Conservation (phyloP, 2,329 filamentous ascomycete species). For the Aureobasidium sp. region DNA sequence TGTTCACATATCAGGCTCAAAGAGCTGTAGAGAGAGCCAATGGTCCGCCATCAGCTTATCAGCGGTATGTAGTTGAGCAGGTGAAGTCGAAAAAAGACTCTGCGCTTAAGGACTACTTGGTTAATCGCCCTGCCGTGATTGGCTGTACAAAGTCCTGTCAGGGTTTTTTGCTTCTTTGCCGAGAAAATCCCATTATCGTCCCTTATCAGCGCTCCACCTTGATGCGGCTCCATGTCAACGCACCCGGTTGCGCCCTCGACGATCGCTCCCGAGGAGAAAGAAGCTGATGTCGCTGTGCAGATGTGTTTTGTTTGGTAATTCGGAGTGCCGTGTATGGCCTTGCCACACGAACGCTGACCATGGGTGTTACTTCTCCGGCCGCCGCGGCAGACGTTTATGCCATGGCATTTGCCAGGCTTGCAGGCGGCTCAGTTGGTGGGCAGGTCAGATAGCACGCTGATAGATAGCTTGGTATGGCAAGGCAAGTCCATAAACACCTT, state of each 20-base stretch:
- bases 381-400: conserved; percentile 14
- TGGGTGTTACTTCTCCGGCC: conserved; percentile 14
- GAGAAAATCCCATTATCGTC: conserved; percentile 1
- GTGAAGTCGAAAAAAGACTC: conserved; percentile 11
- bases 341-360: background rate
- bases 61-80: conserved; percentile 4
- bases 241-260: background rate
- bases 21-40: background rate
- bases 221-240: background rate
- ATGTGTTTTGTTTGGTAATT: conserved; percentile 10
- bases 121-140: conserved; percentile 3
- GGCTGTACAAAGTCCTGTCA: background rate
- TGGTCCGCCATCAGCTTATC: conserved; percentile 8
- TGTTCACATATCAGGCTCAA: background rate
- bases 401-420: conserved; percentile 15
- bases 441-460: background rate
- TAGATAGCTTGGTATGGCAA: conserved; percentile 9
- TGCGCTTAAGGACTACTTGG: background rate
- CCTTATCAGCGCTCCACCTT: conserved; percentile 9
- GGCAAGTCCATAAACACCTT: conserved; percentile 6
- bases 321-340: conserved; percentile 1
- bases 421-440: background rate
- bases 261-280: conserved; percentile 11
- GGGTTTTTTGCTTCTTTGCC: conserved; percentile 9
- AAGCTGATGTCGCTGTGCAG: conserved; percentile 10